Evolutionary conservation across 306 rosid species (phyloP), one percentile per base, ranked within the genome.

Genomic region (Quercus agrifolia): DNA sequence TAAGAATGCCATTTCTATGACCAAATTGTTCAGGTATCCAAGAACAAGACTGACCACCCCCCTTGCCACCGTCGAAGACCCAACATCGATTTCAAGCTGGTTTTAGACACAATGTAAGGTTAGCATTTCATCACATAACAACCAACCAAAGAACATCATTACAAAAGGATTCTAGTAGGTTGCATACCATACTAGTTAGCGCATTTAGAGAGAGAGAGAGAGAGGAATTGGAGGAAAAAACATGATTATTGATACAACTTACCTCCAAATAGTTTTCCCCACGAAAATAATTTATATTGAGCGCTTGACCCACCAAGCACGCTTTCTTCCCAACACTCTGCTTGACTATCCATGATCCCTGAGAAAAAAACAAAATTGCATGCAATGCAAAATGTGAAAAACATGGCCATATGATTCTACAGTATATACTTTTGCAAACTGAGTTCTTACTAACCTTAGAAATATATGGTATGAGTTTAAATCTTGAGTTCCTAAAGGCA

Each of bases 261-360:
- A 89, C 98, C 96, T 94, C 98, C 12, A 94, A 71, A 83, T 91
- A 94, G 89, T 94, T 94, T 81, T 83, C 89, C 75, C 97, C 97
- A 4, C 92, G 94, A 49, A 80, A 58, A 78, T 94, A 91, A 71
- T 44, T 79, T 30, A 81, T 31, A 82, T 94, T 93, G 23, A 94
- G 85, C 0, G 92, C 91, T 88, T 94, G 97, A 6, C 96, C 94
- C 0, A 94, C 23, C 77, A 94, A 89, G 84, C 97, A 94, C 15
- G 98, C 94, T 78, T 92, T 94, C 87, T 89, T 94, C 51, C 97
- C 98, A 62, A 94, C 98, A 84, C 97, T 92, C 79, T 92, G 98
- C 81, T 94, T 94, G 13, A 92, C 98, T 77, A 94, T 94, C 98
- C 98, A 94, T 28, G 97, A 92, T 81, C 98, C 98, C 98, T 92